These are phyloP conservation scores for Ulmus americana DNA, from an alignment of 331 rosid genomes.

Conservation along the genomic window DNA sequence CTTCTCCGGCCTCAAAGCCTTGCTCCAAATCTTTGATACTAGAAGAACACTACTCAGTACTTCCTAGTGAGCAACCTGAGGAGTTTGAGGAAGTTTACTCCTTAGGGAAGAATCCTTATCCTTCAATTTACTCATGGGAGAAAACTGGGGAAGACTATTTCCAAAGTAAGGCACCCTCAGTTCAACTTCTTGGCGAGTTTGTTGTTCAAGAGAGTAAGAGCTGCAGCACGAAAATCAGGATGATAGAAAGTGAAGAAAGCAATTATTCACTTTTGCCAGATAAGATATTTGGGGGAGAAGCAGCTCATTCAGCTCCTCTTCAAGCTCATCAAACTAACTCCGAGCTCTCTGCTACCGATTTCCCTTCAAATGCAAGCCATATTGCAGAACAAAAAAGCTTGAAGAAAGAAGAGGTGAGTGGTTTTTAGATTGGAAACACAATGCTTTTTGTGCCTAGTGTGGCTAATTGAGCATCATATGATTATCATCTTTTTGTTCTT, in stretches of 20 bases:
- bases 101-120: constrained; percentile 7
- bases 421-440: neutral
- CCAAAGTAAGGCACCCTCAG: constrained; percentile 29
- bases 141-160: constrained; percentile 11
- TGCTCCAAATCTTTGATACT: constrained; percentile 2
- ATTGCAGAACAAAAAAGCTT: constrained; percentile 21
- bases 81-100: constrained; percentile 6
- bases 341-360: constrained; percentile 20
- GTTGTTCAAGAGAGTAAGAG: constrained; percentile 27
- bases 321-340: constrained; percentile 14
- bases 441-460: neutral
- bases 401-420: constrained; percentile 27
- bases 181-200: constrained; percentile 42
- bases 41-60: constrained; percentile 1
- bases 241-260: constrained; percentile 22
- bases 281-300: constrained; percentile 16
- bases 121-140: constrained; percentile 19
- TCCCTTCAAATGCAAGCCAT: constrained; percentile 26
- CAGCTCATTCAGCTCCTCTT: constrained; percentile 19
- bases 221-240: constrained; percentile 10
- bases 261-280: constrained; percentile 22
- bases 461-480: too few relatives aligned
- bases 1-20: constrained; percentile 9
- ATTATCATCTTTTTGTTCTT: neutral
- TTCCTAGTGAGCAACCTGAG: neutral